A percentile compares a stretch with the other conserved stretches of the same genome.
Conservation (phyloP, 192 early-diverging fungal genomes). For the Lobosporangium transversale region DNA sequence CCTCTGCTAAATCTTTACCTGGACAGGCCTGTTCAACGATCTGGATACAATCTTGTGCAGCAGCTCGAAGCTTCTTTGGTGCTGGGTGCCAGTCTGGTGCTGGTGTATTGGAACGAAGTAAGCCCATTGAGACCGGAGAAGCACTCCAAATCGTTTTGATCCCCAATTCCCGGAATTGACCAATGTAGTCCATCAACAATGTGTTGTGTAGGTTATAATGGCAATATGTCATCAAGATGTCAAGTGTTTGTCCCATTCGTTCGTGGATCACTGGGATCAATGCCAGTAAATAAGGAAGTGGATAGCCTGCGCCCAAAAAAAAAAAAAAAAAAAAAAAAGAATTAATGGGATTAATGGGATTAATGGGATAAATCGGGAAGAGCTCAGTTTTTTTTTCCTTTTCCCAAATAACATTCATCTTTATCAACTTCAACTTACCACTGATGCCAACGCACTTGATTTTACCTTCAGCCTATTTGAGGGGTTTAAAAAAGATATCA, state of each 20-base stretch:
- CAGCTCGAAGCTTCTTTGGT: slow-evolving; percentile 56
- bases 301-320: slow-evolving; percentile 66
- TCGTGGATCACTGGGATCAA: slow-evolving; percentile 67
- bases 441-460: slow-evolving; percentile 76
- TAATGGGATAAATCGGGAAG: too few species aligned
- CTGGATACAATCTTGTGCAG: slow-evolving; percentile 58
- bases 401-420: too few species aligned
- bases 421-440: slow-evolving; percentile 62
- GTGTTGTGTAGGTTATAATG: slow-evolving; percentile 77
- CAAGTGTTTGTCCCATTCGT: slow-evolving; percentile 60
- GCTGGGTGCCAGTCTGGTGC: slow-evolving; percentile 80
- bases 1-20: slow-evolving; percentile 59
- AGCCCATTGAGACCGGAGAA: slow-evolving; percentile 77
- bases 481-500: neutral
- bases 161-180: slow-evolving; percentile 61
- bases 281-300: slow-evolving; percentile 66
- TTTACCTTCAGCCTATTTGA: slow-evolving; percentile 56
- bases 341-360: too few species aligned
- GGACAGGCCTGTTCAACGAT: slow-evolving; percentile 50
- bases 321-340: slow-evolving; percentile 3
- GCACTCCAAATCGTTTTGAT: slow-evolving; percentile 71
- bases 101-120: slow-evolving; percentile 58
- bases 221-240: slow-evolving; percentile 75
- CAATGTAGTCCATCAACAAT: slow-evolving; percentile 59
- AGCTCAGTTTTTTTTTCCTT: too few species aligned